Conservation (phyloP, 176 grass and related monocot genomes). For the Oryza meyeriana region DNA sequence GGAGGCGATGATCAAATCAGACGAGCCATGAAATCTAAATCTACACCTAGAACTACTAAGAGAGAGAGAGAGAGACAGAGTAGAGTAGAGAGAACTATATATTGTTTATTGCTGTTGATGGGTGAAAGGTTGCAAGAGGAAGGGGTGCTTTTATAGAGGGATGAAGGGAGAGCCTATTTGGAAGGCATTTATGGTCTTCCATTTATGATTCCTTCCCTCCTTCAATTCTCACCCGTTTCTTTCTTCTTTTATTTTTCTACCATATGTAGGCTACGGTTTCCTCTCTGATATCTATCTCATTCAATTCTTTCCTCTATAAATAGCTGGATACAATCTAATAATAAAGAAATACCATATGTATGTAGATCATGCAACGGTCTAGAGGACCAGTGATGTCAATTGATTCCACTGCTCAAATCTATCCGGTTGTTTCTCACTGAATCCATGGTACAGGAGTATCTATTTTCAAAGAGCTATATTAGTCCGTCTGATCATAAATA, state of each 20-base stretch:
- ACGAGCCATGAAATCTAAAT: background rate
- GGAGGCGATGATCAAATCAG: background rate
- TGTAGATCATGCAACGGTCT: background rate
- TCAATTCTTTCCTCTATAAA: background rate
- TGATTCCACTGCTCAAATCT: too few relatives aligned
- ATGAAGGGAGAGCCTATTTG: background rate
- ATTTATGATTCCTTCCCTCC: constrained; percentile 2
- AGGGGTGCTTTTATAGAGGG: constrained; percentile 45
- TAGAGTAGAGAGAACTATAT: too few relatives aligned
- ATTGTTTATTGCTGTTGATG: constrained; percentile 19
- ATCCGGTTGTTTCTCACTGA: too few relatives aligned
- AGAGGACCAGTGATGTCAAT: background rate
- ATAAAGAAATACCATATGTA: background rate
- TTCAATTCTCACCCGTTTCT: background rate
- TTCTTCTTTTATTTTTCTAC: background rate
- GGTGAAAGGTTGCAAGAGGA: background rate
- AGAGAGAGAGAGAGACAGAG: background rate
- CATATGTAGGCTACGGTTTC: background rate
- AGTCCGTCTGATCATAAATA: too few relatives aligned
- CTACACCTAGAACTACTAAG: background rate
- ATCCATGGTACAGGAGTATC: too few relatives aligned
- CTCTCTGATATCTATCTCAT: background rate
- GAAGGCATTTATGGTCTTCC: constrained; percentile 25
- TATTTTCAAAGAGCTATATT: too few relatives aligned
- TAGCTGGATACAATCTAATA: background rate